These are phyloP conservation scores for Colletotrichum nymphaeae DNA, from an alignment of 2,329 filamentous ascomycete genomes.

Conservation along the genomic window DNA sequence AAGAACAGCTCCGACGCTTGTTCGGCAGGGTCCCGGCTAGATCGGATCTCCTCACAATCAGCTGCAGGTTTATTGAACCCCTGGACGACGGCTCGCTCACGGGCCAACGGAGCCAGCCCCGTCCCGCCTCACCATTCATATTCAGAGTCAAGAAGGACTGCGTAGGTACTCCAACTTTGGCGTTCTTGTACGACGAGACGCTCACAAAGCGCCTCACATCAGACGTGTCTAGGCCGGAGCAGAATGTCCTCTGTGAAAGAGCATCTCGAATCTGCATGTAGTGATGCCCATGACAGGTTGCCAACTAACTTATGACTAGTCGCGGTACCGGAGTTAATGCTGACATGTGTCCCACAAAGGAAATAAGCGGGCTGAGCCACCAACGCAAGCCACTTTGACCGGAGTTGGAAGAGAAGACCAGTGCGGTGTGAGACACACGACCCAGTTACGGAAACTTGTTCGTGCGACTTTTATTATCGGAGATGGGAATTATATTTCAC, in stretches of 20 bases:
- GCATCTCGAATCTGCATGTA: background rate
- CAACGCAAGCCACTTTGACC: background rate
- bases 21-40: background rate
- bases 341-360: background rate
- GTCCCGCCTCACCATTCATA: background rate
- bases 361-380: background rate
- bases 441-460: background rate
- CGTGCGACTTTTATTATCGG: too few relatives aligned
- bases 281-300: background rate
- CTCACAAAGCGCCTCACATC: background rate
- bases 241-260: background rate
- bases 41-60: conserved; percentile 1
- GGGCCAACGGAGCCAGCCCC: background rate
- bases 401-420: background rate
- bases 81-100: background rate
- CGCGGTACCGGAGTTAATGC: background rate
- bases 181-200: background rate
- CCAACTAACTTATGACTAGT: background rate
- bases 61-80: background rate
- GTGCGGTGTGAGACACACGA: background rate
- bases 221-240: background rate
- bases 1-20: background rate
- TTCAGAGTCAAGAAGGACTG: background rate
- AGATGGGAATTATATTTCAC: background rate
- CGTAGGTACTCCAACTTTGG: background rate